Conservation (phyloP, 495 filamentous ascomycete species). For the Trypethelium eluteriae region DNA sequence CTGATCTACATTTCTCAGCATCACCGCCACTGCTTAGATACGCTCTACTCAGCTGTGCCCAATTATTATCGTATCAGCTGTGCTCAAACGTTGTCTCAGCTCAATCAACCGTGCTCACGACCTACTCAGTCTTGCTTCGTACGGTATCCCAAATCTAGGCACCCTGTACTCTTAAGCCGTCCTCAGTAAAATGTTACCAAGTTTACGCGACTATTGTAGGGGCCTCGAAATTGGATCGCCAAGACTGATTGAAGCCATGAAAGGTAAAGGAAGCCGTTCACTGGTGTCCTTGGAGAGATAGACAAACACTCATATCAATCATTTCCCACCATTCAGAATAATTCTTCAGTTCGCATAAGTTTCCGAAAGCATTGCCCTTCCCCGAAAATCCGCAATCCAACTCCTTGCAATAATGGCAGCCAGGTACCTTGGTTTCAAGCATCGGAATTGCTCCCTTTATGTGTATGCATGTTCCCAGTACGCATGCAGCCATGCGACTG, state of each 20-base stretch:
- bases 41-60: no score
- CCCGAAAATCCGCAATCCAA: neutral
- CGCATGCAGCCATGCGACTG: neutral
- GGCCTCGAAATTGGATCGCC: neutral
- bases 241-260: slow-evolving; percentile 1
- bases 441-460: neutral
- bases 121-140: no score
- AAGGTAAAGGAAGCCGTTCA: neutral
- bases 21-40: no score
- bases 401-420: neutral
- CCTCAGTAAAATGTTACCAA: neutral
- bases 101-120: no score
- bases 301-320: neutral
- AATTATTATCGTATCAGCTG: no score
- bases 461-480: neutral
- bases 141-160: no score
- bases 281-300: neutral
- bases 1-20: no score
- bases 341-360: neutral
- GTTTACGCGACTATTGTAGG: neutral
- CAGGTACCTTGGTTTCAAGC: neutral
- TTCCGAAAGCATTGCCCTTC: neutral
- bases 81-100: no score
- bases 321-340: neutral
- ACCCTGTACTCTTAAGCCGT: no score